phyloP scores from a whole-genome alignment of 306 rosid genomes.

The Elaeagnus macrophylla region DNA sequence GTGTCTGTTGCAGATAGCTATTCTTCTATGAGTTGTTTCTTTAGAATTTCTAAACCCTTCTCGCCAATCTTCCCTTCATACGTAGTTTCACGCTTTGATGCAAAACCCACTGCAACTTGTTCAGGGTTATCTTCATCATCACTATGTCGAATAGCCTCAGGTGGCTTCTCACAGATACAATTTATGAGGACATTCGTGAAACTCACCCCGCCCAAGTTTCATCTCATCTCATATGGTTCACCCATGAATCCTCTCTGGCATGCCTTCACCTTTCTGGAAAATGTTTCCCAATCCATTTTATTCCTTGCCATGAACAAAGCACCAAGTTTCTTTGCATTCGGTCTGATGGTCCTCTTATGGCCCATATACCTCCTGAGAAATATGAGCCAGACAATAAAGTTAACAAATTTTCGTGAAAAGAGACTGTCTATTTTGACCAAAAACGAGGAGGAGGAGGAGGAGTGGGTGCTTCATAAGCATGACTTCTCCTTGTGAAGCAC shows the following conservation, averaged over 20 bases:
- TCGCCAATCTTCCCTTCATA: no score
- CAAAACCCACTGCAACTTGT: conserved; percentile 20
- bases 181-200: conserved; percentile 72
- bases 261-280: conserved; percentile 59
- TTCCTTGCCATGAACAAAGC: conserved; percentile 67
- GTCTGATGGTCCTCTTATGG: conserved; percentile 95
- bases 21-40: no score
- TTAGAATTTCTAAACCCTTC: no score
- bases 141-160: conserved; percentile 20
- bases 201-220: conserved; percentile 84
- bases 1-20: no score
- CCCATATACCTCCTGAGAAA: conserved; percentile 82
- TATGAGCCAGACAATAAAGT: conserved; percentile 6
- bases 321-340: conserved; percentile 95
- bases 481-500: no score
- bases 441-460: no score
- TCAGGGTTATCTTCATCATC: conserved; percentile 22
- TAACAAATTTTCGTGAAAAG: not conserved
- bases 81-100: not conserved
- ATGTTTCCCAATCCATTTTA: conserved; percentile 74
- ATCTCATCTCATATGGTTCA: conserved; percentile 79
- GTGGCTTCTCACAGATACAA: conserved; percentile 77
- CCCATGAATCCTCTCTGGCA: conserved; percentile 95
- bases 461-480: no score
- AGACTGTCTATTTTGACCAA: no score